Conservation (phyloP, 352 stramenopile species). For the Elongisporangium senticosum region DNA sequence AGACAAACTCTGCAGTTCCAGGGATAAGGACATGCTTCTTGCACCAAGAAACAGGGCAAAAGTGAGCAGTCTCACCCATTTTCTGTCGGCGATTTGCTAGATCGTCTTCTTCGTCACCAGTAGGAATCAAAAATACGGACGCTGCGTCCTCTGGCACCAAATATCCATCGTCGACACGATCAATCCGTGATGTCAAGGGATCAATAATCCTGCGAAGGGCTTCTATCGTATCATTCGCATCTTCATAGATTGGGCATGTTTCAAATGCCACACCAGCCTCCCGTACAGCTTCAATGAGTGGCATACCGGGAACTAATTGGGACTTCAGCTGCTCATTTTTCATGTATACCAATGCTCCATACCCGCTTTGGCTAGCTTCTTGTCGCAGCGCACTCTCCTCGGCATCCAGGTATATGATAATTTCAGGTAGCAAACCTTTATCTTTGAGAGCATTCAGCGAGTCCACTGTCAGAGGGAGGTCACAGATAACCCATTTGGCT, state of each 20-base stretch:
- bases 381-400: slow-evolving; percentile 11
- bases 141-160: slow-evolving; percentile 16
- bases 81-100: neutral
- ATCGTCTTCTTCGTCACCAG: slow-evolving; percentile 10
- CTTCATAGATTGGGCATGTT: slow-evolving; percentile 5
- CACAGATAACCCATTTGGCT: slow-evolving; percentile 39
- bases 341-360: slow-evolving; percentile 10
- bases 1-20: slow-evolving; percentile 29
- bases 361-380: slow-evolving; percentile 9
- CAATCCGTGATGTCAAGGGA: slow-evolving; percentile 35
- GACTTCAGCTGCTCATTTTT: slow-evolving; percentile 19
- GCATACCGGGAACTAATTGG: neutral
- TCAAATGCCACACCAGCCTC: slow-evolving; percentile 4
- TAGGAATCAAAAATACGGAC: slow-evolving; percentile 19
- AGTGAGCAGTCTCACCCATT: slow-evolving; percentile 50
- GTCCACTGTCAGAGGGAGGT: slow-evolving; percentile 36
- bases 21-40: slow-evolving; percentile 31
- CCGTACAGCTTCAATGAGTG: neutral
- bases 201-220: slow-evolving; percentile 26
- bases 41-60: slow-evolving; percentile 58
- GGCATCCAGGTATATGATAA: slow-evolving; percentile 36
- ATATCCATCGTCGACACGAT: slow-evolving; percentile 37
- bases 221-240: slow-evolving; percentile 21
- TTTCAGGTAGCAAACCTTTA: slow-evolving; percentile 39
- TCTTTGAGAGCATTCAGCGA: slow-evolving; percentile 29